A percentile compares a stretch with the other conserved stretches of the same genome.
phyloP scores from a whole-genome alignment of 305 asterid species.

The Nicotiana rustica region DNA sequence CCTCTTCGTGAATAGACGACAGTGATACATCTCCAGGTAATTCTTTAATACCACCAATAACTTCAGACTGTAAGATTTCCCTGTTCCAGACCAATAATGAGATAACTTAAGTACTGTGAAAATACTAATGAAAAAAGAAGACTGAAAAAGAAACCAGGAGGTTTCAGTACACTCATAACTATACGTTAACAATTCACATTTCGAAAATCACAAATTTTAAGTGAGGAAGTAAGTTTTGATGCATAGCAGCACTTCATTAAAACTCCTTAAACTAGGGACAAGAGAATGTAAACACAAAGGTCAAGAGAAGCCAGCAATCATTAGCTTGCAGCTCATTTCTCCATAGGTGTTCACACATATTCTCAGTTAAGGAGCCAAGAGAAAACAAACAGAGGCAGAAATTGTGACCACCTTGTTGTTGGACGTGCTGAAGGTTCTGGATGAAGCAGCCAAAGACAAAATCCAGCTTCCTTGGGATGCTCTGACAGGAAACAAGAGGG shows the following conservation, averaged over 20 bases:
- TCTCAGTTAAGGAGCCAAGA: not conserved
- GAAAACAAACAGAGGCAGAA: slow-evolving; percentile 23
- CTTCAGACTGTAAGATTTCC: slow-evolving; percentile 73
- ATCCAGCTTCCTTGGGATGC: slow-evolving; percentile 94
- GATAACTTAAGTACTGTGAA: slow-evolving; percentile 9
- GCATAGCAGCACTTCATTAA: not conserved
- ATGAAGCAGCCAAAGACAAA: slow-evolving; percentile 96
- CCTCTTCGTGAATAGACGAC: slow-evolving; percentile 66
- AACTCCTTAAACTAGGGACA: not conserved
- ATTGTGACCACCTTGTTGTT: slow-evolving; percentile 59
- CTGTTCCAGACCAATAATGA: slow-evolving; percentile 50
- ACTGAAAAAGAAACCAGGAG: slow-evolving; percentile 12
- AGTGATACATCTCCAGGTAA: slow-evolving; percentile 54
- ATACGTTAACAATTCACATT: not conserved
- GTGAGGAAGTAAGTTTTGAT: not conserved
- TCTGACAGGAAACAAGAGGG: slow-evolving; percentile 86
- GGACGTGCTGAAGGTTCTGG: slow-evolving; percentile 94
- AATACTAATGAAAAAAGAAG: slow-evolving; percentile 10
- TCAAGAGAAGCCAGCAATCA: not conserved
- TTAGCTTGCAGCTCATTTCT: slow-evolving; percentile 3
- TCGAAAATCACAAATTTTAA: slow-evolving; percentile 3
- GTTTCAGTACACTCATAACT: slow-evolving; percentile 7
- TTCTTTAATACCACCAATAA: slow-evolving; percentile 50
- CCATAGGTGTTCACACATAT: slow-evolving; percentile 25
- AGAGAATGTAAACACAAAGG: not conserved